A percentile compares a stretch with the other conserved stretches of the same genome.
Conservation (phyloP, 805 yeast genomes). For the Groenewaldozyma tartarivorans region DNA sequence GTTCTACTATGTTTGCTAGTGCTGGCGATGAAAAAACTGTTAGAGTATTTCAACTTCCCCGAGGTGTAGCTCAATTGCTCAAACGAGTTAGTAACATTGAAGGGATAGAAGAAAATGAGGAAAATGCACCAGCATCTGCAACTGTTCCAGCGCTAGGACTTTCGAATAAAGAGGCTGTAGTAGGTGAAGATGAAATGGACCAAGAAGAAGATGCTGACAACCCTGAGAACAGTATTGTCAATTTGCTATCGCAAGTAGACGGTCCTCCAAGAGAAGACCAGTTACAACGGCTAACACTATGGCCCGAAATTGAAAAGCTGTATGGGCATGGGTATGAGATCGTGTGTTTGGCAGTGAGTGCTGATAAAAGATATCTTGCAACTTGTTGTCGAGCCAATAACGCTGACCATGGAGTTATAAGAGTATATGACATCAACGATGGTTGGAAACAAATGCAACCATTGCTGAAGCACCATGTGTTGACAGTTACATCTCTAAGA, state of each 20-base stretch:
- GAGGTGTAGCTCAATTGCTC: constrained; percentile 58
- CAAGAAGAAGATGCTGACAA: constrained; percentile 27
- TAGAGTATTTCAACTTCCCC: constrained; percentile 83
- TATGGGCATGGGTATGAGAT: constrained; percentile 98
- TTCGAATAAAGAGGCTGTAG: constrained; percentile 74
- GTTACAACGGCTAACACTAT: constrained; percentile 80
- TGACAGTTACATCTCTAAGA: constrained; percentile 76
- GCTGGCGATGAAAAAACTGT: constrained; percentile 95
- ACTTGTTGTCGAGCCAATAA: constrained; percentile 88
- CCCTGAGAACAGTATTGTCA: constrained; percentile 18
- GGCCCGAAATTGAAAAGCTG: constrained; percentile 91
- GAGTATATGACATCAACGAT: constrained; percentile 54
- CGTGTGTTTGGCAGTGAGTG: constrained; percentile 63
- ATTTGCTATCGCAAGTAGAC: constrained; percentile 27
- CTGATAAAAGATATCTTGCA: constrained; percentile 57
- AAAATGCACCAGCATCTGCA: constrained; percentile 67
- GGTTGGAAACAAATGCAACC: constrained; percentile 53
- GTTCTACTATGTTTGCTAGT: constrained; percentile 61
- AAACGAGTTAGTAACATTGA: constrained; percentile 41
- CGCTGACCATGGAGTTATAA: constrained; percentile 72
- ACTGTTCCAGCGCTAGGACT: constrained; percentile 87
- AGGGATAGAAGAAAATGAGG: constrained; percentile 12
- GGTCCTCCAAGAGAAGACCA: constrained; percentile 84
- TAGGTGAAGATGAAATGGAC: constrained; percentile 36
- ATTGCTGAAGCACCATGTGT: constrained; percentile 53